A percentile compares a stretch with the other conserved stretches of the same genome.
Evolutionary conservation across 2,329 filamentous ascomycete genomes (phyloP).

Genomic region (Colletotrichum scovillei): DNA sequence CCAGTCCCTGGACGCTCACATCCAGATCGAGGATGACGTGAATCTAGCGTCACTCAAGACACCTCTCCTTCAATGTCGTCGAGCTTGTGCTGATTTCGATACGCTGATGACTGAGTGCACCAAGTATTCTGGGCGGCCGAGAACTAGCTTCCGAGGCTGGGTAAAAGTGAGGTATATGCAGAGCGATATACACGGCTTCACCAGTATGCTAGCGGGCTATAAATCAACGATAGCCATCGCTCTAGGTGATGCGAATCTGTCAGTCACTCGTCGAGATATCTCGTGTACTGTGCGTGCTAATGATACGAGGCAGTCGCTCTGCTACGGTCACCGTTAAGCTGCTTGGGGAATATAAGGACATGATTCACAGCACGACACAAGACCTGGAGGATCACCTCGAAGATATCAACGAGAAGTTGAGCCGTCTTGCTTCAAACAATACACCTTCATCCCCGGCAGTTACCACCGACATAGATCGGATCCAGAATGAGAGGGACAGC

Average conservation of each 20-base stretch:
- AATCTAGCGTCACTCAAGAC: not conserved
- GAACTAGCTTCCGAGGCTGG: slow-evolving; percentile 24
- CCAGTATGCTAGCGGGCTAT: slow-evolving; percentile 17
- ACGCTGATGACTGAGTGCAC: slow-evolving; percentile 3
- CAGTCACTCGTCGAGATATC: not conserved
- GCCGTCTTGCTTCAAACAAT: not conserved
- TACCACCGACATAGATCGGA: not conserved
- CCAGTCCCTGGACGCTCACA: not conserved
- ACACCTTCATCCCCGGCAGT: not conserved
- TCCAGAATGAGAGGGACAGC: slow-evolving; percentile 4
- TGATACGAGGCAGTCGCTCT: not conserved
- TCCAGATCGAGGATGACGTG: not conserved
- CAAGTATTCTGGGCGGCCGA: slow-evolving; percentile 4
- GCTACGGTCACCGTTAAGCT: not conserved
- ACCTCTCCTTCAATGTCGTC: slow-evolving; percentile 4
- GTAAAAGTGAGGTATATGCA: slow-evolving; percentile 11
- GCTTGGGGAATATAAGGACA: slow-evolving; percentile 13
- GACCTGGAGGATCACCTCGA: slow-evolving; percentile 8
- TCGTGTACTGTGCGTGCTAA: not conserved
- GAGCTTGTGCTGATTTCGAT: slow-evolving; percentile 1
- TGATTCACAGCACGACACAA: not conserved
- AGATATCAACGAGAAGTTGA: slow-evolving; percentile 2
- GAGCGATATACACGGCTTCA: slow-evolving; percentile 16
- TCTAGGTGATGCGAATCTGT: slow-evolving; percentile 15
- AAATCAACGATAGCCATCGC: slow-evolving; percentile 13